phyloP scores from a whole-genome alignment of 148 eudicot genomes.

The Diospyros kaki region DNA sequence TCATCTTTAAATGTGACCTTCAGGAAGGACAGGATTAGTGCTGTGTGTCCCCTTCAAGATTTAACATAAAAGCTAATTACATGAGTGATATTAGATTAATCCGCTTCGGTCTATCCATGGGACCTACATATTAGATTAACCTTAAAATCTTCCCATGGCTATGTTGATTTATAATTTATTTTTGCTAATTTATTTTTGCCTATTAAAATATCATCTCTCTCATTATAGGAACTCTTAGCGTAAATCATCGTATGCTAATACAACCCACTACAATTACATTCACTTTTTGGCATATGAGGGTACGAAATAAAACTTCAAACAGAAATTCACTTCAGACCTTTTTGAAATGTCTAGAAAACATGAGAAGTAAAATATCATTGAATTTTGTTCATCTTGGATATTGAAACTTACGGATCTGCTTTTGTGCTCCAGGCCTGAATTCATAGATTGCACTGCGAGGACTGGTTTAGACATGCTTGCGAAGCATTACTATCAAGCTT shows the following conservation, averaged over 20 bases:
- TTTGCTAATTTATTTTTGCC: not conserved
- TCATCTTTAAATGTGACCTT: too few species aligned
- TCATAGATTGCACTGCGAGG: constrained; percentile 79
- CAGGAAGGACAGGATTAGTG: too few species aligned
- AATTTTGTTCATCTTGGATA: not conserved
- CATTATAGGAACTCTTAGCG: not conserved
- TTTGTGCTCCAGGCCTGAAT: constrained; percentile 61
- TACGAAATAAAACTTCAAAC: not conserved
- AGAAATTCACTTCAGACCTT: not conserved
- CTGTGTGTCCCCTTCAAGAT: too few species aligned
- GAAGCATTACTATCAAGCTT: constrained; percentile 81
- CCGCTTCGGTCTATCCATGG: not conserved
- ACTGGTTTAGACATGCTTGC: constrained; percentile 86
- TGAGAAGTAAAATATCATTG: too few species aligned
- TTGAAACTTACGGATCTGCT: not conserved
- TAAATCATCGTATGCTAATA: not conserved
- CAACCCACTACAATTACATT: not conserved
- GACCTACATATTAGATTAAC: not conserved
- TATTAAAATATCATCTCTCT: not conserved
- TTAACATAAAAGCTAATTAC: not conserved
- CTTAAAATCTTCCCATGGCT: not conserved
- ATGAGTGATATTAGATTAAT: not conserved
- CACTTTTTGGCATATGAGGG: not conserved
- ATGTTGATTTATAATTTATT: not conserved
- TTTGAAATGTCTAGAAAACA: not conserved